Conservation (phyloP, 768 basidiomycete genomes). For the Xerocomellus dryophilus region DNA sequence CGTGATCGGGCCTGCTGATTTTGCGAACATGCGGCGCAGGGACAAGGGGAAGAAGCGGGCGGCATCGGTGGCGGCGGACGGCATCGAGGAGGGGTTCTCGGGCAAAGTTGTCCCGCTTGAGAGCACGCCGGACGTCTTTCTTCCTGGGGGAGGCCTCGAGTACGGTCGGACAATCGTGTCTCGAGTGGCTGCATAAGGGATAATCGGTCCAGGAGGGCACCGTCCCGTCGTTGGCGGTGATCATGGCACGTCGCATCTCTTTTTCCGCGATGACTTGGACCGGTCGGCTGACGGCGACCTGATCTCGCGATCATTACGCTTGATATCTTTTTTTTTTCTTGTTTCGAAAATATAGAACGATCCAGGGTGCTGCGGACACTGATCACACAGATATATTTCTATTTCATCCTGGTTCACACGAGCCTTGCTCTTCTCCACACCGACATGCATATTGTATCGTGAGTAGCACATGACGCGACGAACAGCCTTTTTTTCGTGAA, state of each 20-base stretch:
- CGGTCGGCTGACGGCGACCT: not conserved
- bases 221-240: not conserved
- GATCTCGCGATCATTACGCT: not conserved
- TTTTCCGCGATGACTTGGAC: not conserved
- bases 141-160: conserved; percentile 28
- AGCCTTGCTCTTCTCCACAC: conserved; percentile 1
- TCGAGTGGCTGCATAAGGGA: conserved; percentile 28
- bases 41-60: conserved; percentile 31
- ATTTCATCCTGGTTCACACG: conserved; percentile 6
- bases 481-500: not conserved
- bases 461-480: conserved; percentile 6
- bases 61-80: conserved; percentile 7
- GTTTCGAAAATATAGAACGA: not conserved
- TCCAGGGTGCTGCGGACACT: conserved; percentile 11
- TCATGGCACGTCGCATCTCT: not conserved
- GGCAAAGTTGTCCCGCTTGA: conserved; percentile 37
- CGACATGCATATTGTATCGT: conserved; percentile 8
- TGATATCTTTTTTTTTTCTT: not conserved
- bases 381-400: conserved; percentile 7
- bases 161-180: conserved; percentile 37
- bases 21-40: conserved; percentile 10
- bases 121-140: conserved; percentile 32
- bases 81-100: conserved; percentile 15
- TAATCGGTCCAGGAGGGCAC: not conserved
- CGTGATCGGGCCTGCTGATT: conserved; percentile 20